phyloP scores from a whole-genome alignment of 108 stramenopile genomes.

The Skeletonema marinoi region DNA sequence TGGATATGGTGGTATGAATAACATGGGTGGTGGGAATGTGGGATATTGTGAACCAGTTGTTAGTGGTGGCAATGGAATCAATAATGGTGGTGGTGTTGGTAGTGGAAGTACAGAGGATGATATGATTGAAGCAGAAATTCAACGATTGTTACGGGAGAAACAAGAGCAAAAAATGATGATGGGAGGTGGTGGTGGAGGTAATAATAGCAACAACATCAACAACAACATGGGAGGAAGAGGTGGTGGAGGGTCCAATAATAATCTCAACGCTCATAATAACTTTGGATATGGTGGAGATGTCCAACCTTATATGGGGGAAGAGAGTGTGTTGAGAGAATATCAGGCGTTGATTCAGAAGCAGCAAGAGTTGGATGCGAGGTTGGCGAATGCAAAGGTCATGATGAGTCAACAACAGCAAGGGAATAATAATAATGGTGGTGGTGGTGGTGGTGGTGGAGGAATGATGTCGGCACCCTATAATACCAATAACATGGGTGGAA shows the following conservation, averaged over 20 bases:
- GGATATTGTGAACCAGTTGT: neutral
- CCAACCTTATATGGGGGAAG: constrained; percentile 45
- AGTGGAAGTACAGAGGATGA: constrained; percentile 28
- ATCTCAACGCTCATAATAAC: constrained; percentile 17
- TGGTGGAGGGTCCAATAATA: constrained; percentile 16
- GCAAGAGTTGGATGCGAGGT: constrained; percentile 22
- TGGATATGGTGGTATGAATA: neutral
- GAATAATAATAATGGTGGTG: constrained; percentile 1
- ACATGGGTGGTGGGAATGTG: neutral
- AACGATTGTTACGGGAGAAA: constrained; percentile 20
- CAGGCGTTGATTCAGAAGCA: constrained; percentile 49
- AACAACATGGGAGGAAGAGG: constrained; percentile 1
- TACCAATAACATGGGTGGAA: neutral
- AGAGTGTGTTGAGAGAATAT: constrained; percentile 34
- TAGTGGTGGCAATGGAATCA: neutral
- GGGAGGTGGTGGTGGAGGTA: neutral
- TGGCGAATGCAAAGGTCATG: constrained; percentile 7
- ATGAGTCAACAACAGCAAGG: constrained; percentile 17
- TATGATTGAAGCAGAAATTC: constrained; percentile 40
- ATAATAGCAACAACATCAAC: neutral
- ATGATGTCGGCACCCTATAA: neutral
- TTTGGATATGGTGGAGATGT: neutral
- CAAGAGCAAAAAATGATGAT: constrained; percentile 23
- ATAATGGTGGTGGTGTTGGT: neutral
- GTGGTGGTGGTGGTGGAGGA: neutral